Base-by-base conservation (phyloP, 192 early-diverging fungal species). In the Umbelopsis isabellina region DNA sequence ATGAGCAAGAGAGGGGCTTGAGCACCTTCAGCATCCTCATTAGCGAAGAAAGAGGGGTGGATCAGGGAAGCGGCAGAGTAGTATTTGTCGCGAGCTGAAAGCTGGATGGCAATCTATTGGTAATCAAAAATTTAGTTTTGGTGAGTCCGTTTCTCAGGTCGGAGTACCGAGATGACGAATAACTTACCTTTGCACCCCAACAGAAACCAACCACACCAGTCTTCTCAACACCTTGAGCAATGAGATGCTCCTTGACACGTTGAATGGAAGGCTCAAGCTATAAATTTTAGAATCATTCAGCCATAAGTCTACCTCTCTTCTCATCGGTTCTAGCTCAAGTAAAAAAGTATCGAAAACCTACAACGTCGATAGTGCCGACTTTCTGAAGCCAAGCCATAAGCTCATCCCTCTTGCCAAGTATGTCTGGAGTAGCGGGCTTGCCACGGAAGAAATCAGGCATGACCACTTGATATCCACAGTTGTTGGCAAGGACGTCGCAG, bases 371-470 rank as follows among this genome's bases (percentile, higher is more conserved):
- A 25, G 67, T 45, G 15, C 75, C 75, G 3, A 21, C 23, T 3
- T 55, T 44, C 2, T 13, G 9, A 30, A 71, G 44, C 80, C 87
- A 89, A 9, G 30, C 68, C 51, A 69, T 72, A 66, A 91, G 68
- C 15, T 74, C 67, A 0, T 23, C 49, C 9, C 52, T 70, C 13
- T 82, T 81, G 23, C 80, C 74, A 64, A 88, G 23, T 11, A 73
- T 77, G 6, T 82, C 82, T 46, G 67, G 46, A 0, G 72, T 71
- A 27, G 81, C 75, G 16, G 75, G 77, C 11, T 83, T 72, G 18
- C 88, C 87, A 22, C 68, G 71, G 66, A 93, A 85, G 16, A 89
- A 73, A 33, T 93, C 86, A n/a, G 91, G 91, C 18, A 88, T 81
- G n/a, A 86, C 75, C 0, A 93, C 81, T 50, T 80, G 81, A 78